Conservation (phyloP, 202 grass and related monocot species). For the Schoenoplectus tabernaemontani region DNA sequence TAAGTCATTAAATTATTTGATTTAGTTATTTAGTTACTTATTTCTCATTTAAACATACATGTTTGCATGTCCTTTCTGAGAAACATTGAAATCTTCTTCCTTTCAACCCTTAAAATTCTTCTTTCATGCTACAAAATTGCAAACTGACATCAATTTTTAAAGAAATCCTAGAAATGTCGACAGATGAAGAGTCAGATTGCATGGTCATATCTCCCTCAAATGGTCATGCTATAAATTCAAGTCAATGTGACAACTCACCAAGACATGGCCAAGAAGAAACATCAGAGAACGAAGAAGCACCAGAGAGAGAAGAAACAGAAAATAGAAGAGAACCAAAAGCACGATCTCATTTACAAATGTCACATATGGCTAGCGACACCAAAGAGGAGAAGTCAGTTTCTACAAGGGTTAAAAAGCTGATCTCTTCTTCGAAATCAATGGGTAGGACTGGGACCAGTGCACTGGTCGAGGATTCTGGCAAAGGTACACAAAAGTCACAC, state of each 20-base stretch:
- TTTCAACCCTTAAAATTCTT: neutral
- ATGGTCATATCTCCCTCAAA: constrained; percentile 38
- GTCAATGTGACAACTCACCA: constrained; percentile 44
- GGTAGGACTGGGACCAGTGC: constrained; percentile 18
- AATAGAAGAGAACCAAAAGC: constrained; percentile 12
- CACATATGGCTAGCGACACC: constrained; percentile 19
- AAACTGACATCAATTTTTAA: constrained; percentile 29
- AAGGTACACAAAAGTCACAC: constrained; percentile 3
- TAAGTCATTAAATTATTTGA: neutral
- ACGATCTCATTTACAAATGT: neutral
- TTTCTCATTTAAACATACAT: constrained; percentile 13
- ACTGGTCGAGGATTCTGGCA: constrained; percentile 1
- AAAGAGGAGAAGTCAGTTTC: constrained; percentile 29
- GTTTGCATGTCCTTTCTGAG: constrained; percentile 19
- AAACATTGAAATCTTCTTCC: constrained; percentile 9
- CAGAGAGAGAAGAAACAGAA: constrained; percentile 19
- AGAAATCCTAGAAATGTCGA: constrained; percentile 50
- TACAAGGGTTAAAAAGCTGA: constrained; percentile 20
- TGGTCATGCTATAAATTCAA: constrained; percentile 39
- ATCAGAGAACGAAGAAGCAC: constrained; percentile 11
- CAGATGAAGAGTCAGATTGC: constrained; percentile 53
- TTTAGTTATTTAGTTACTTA: neutral
- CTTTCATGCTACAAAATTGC: constrained; percentile 16
- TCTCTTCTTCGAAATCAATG: constrained; percentile 25
- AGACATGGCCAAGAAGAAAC: constrained; percentile 29